Conservation (phyloP, 176 grass and related monocot genomes). For the Oryza longistaminata region DNA sequence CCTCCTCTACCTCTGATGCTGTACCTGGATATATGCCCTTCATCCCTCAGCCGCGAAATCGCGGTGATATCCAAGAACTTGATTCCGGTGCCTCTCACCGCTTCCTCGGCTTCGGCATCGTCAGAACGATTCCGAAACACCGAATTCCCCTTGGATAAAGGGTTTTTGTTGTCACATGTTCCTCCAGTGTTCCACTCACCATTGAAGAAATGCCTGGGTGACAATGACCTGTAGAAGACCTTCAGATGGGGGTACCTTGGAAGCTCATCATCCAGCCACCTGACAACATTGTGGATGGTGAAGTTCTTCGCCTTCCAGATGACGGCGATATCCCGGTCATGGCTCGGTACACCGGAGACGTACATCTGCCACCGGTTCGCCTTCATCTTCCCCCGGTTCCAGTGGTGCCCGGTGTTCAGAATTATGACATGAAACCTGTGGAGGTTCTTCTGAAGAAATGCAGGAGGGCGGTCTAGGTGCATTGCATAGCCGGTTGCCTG, state of each 20-base stretch:
- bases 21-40: conserved; percentile 61
- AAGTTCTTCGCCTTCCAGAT: conserved; percentile 48
- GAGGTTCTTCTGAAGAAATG: conserved; percentile 52
- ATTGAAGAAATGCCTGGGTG: conserved; percentile 58
- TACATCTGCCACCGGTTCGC: conserved; percentile 51
- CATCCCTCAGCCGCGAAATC: conserved; percentile 48
- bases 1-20: conserved; percentile 34
- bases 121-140: conserved; percentile 37
- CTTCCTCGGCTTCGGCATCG: conserved; percentile 29
- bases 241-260: conserved; percentile 32
- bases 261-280: conserved; percentile 45
- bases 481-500: conserved; percentile 58
- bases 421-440: conserved; percentile 44
- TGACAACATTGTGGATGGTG: conserved; percentile 44
- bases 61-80: conserved; percentile 52
- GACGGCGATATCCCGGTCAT: background rate
- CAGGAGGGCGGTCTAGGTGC: conserved; percentile 61
- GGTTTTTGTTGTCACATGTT: conserved; percentile 42
- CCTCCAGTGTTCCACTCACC: conserved; percentile 60
- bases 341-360: conserved; percentile 29
- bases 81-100: conserved; percentile 44
- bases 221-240: conserved; percentile 55
- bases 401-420: conserved; percentile 55
- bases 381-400: conserved; percentile 56
- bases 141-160: conserved; percentile 12